Base-by-base conservation (phyloP, 2,329 filamentous ascomycete species). In the Juglanconis oblonga region DNA sequence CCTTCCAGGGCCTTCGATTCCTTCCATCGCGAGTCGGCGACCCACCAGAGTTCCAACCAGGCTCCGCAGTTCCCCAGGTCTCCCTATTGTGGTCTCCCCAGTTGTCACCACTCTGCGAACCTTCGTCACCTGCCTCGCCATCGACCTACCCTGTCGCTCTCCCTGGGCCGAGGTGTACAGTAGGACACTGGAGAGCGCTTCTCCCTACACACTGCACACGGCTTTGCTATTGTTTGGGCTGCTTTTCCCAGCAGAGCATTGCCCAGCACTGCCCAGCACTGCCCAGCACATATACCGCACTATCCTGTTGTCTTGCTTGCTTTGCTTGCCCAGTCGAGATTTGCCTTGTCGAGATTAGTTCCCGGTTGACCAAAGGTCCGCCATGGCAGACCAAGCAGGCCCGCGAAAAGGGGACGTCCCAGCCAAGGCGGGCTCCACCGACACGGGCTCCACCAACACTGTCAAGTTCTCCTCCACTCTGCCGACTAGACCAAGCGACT, bases 391-490 rank as follows among this genome's bases (percentile, higher is more conserved):
- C 51, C 61, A 53, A 47, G 55, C 51, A 59, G 56, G 48, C 32
- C 40, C 59, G 51, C 54, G 36, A 51, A 58, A 63, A 56, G 61
- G 58, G 59, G 61, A 61, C 55, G 48, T 45, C 57, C 50, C 58
- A 40, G 50, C 61, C 54, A 54, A 61, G 57, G 51, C 49, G 50
- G 58, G 61, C 50, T 54, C 24, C 24, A 24, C 61, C 54, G 58
- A 61, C 54, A 51, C 49, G 50, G 58, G 61, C 50, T 54, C 48
- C 58, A 48, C 45, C 45, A 48, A 31, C 45, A 52, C 53, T 31
- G 54, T 61, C 57, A 63, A 52, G 38, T 63, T 62, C 61, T 57
- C 61, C 61, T 62, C 61, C 61, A 62, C 61, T 51, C 55, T 47
- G 44, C 57, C 53, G 40, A 54, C 36, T 51, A 52, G 51, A 36